These are phyloP conservation scores for Mycosarcoma mackinlayi DNA, from an alignment of 1,284 basidiomycete genomes.

Conservation along the genomic window DNA sequence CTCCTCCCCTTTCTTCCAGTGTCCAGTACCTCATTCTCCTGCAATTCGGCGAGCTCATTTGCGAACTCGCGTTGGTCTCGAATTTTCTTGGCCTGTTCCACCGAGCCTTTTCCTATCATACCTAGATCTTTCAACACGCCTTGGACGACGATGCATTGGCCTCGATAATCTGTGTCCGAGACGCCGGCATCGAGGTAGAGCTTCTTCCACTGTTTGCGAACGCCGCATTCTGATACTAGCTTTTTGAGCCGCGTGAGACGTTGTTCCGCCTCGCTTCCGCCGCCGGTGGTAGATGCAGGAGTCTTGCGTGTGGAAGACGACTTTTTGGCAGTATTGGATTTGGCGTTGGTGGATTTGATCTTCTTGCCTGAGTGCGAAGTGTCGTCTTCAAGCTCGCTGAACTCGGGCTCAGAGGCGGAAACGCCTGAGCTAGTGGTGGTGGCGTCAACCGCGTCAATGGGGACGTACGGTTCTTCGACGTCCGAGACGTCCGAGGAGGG, in stretches of 20 bases:
- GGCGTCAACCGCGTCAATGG: no score
- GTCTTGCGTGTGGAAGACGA: neutral
- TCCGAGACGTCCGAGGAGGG: no score
- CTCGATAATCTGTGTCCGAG: conserved; percentile 10
- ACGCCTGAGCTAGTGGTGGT: neutral
- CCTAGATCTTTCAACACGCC: conserved; percentile 36
- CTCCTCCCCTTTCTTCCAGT: neutral
- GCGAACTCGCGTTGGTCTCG: conserved; percentile 38
- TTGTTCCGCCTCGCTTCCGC: conserved; percentile 28
- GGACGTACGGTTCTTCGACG: no score
- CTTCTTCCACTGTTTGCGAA: conserved; percentile 47
- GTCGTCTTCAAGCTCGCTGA: conserved; percentile 47
- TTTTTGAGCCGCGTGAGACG: conserved; percentile 36
- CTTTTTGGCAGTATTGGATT: conserved; percentile 9
- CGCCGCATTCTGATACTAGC: conserved; percentile 44
- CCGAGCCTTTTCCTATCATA: conserved; percentile 37
- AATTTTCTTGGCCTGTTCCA: conserved; percentile 43
- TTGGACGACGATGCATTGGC: conserved; percentile 35
- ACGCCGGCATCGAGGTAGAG: conserved; percentile 39
- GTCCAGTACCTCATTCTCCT: conserved; percentile 26
- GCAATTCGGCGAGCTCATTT: conserved; percentile 33
- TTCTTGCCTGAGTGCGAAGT: conserved; percentile 21
- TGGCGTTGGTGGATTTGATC: neutral
- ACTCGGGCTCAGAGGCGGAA: conserved; percentile 5
- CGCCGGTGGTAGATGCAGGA: neutral